Evolutionary conservation across 768 basidiomycete genomes (phyloP).

Genomic region (Asterophora parasitica): DNA sequence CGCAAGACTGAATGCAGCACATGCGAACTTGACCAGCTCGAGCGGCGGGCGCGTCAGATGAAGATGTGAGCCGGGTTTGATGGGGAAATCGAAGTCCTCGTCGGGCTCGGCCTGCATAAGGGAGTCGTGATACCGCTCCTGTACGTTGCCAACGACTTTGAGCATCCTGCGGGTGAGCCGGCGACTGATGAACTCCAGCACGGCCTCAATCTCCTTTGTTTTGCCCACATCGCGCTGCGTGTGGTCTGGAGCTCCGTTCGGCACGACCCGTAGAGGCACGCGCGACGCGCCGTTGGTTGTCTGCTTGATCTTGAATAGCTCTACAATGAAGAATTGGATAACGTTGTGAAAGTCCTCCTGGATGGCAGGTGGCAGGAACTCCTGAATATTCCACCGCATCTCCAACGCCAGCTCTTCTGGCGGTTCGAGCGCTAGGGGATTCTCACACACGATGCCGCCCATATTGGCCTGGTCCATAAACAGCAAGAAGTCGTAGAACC

Average conservation of each 20-base stretch:
- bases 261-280: constrained; percentile 65
- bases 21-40: constrained; percentile 85
- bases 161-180: constrained; percentile 80
- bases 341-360: constrained; percentile 71
- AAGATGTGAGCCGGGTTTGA: constrained; percentile 83
- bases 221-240: constrained; percentile 68
- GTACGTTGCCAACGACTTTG: constrained; percentile 57
- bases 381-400: constrained; percentile 90
- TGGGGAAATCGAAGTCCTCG: constrained; percentile 71
- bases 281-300: constrained; percentile 54
- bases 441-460: constrained; percentile 82
- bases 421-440: constrained; percentile 64
- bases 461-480: constrained; percentile 96
- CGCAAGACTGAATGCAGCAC: constrained; percentile 75
- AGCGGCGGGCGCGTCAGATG: constrained; percentile 74
- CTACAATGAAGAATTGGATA: constrained; percentile 80
- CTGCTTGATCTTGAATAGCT: constrained; percentile 73
- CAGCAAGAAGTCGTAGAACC: constrained; percentile 89
- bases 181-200: constrained; percentile 72
- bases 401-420: constrained; percentile 68
- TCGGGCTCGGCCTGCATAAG: constrained; percentile 48
- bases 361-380: constrained; percentile 80
- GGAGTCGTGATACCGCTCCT: constrained; percentile 57
- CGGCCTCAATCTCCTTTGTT: constrained; percentile 60
- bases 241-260: constrained; percentile 57